A percentile compares a stretch with the other conserved stretches of the same genome.
These are phyloP conservation scores for Coemansia sp. DNA, from an alignment of 192 early-diverging fungal genomes.

Conservation along the genomic window DNA sequence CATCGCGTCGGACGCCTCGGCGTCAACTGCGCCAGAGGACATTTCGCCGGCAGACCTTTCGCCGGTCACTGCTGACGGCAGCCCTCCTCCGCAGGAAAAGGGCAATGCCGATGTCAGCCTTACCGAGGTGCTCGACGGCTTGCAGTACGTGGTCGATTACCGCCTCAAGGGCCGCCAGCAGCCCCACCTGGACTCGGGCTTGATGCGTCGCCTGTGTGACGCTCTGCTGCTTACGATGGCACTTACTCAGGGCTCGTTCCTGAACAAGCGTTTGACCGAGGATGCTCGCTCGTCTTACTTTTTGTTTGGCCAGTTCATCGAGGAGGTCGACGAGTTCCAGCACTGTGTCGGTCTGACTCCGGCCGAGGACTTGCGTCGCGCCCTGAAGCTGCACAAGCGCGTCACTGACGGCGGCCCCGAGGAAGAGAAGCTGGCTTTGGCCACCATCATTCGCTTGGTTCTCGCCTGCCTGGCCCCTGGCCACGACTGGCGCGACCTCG, in stretches of 20 bases:
- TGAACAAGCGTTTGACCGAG: conserved; percentile 64
- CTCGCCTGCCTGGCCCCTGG: conserved; percentile 78
- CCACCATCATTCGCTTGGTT: conserved; percentile 79
- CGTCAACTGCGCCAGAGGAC: background rate
- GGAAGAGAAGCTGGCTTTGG: conserved; percentile 75
- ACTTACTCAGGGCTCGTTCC: conserved; percentile 62
- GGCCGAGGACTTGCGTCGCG: conserved; percentile 78
- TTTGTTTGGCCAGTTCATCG: conserved; percentile 94
- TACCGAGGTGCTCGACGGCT: conserved; percentile 79
- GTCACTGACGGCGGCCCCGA: conserved; percentile 70
- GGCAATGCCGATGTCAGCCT: conserved; percentile 32
- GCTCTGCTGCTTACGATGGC: conserved; percentile 84
- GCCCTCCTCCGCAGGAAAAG: background rate
- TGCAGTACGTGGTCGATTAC: conserved; percentile 95
- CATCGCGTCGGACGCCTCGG: conserved; percentile 17
- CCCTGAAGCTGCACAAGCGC: conserved; percentile 66
- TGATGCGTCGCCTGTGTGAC: conserved; percentile 89
- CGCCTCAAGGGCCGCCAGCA: conserved; percentile 85
- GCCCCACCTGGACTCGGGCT: conserved; percentile 72
- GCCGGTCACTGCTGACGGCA: background rate
- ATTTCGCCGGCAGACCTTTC: too few relatives aligned
- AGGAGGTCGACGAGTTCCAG: conserved; percentile 94
- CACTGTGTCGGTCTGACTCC: conserved; percentile 75
- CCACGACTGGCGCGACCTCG: conserved; percentile 89
- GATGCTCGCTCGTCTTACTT: conserved; percentile 88